Percentiles rank a stretch among this genome's conserved stretches.
Evolutionary conservation across 2,329 filamentous ascomycete species (phyloP).

Genomic region (Xylaria sp.): DNA sequence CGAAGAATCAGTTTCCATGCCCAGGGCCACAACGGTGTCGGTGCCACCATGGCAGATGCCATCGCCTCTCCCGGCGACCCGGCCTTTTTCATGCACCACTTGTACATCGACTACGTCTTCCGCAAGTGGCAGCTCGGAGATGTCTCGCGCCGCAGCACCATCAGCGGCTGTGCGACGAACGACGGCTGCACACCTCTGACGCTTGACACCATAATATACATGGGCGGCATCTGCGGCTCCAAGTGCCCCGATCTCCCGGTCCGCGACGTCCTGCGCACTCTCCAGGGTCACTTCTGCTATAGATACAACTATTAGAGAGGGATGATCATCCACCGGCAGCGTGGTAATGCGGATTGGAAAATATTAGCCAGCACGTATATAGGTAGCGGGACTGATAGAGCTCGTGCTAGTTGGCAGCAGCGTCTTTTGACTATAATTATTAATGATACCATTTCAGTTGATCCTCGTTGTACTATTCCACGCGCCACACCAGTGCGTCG

Average conservation of each 20-base stretch:
- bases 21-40: slow-evolving; percentile 51
- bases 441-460: slow-evolving; percentile 39
- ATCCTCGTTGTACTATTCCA: not conserved
- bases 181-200: slow-evolving; percentile 45
- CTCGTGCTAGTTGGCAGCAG: slow-evolving; percentile 25
- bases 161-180: slow-evolving; percentile 48
- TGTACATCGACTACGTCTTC: slow-evolving; percentile 49
- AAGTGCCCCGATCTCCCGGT: slow-evolving; percentile 48
- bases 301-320: slow-evolving; percentile 46
- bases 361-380: slow-evolving; percentile 23
- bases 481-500: not conserved
- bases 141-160: slow-evolving; percentile 42
- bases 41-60: slow-evolving; percentile 50
- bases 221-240: slow-evolving; percentile 43
- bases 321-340: slow-evolving; percentile 23
- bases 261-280: slow-evolving; percentile 45
- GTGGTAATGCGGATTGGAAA: slow-evolving; percentile 20
- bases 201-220: slow-evolving; percentile 47
- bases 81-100: slow-evolving; percentile 52
- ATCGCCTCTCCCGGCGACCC: slow-evolving; percentile 49
- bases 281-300: slow-evolving; percentile 47
- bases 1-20: slow-evolving; percentile 47
- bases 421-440: slow-evolving; percentile 34
- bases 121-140: slow-evolving; percentile 47
- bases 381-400: slow-evolving; percentile 13